Base-by-base conservation (phyloP, 2,329 filamentous ascomycete species). In the Teratosphaeria zuluensis region DNA sequence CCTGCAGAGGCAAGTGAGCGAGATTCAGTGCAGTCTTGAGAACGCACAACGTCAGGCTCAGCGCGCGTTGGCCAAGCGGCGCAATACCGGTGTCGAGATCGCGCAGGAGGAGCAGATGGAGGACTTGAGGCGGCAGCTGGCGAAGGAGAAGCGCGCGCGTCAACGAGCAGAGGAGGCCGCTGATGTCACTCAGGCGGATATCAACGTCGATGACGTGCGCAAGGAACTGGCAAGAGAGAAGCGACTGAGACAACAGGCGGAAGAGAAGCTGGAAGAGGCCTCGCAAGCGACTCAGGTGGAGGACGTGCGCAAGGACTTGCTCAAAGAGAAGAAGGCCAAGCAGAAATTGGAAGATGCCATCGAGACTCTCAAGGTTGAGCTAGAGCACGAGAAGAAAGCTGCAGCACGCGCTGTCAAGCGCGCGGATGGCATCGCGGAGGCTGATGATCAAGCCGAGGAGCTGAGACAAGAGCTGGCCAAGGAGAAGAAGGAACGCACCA, bases 11-110 rank as follows among this genome's bases (percentile, higher is more conserved):
- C 89, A 94, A 73, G 73, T 96, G 31, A 86, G 81, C 68, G 84
- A 86, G 1, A 73, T 92, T 2, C 88, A 95, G 71, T 85, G 90
- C 51, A 88, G 95, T 66, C 79, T 96, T 1, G 89, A 92, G 63
- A 89, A 88, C 64, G 89, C 94, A 70, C 92, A 85, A 71, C 82
- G 85, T n/a, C 81, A 84, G 2, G 78, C 82, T 8, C 82, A 86
- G 64, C 82, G 85, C 56, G 81, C 80, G 3, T 65, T 76, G 4
- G 76, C 76, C 1, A 80, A 81, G 64, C 77, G 75, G 54, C 76
- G 70, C 69, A 80, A 69, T 70, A 81, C 75, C 51, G 76, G 78
- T 57, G 75, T 76, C 46, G 78, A 80, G 55, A 72, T 77, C 64
- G 67, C 74, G 65, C 64, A 76, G 64, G 65, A 74, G 67, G 64